phyloP scores from a whole-genome alignment of 345 rosid genomes.

The Toxicodendron radicans region DNA sequence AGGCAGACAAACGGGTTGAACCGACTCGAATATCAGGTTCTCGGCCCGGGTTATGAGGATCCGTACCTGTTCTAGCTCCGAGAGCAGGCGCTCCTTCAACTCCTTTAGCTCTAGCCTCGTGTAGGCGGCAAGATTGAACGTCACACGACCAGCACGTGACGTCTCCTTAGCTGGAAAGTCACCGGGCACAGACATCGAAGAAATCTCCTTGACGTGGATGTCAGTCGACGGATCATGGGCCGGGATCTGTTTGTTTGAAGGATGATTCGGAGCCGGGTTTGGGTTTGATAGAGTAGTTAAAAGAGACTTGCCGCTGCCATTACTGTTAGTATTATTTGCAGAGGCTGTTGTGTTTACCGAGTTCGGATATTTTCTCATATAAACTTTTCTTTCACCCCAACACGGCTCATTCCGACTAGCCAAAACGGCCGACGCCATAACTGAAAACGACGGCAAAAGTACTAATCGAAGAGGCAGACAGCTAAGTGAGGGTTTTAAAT shows the following conservation, averaged over 20 bases:
- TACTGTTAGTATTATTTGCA: not conserved
- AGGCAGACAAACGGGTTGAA: conserved; percentile 19
- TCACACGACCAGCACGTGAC: conserved; percentile 22
- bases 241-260: conserved; percentile 10
- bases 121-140: conserved; percentile 25
- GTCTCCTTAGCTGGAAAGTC: conserved; percentile 23
- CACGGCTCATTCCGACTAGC: conserved; percentile 39
- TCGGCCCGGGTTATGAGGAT: conserved; percentile 31
- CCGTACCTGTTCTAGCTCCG: conserved; percentile 45
- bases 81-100: conserved; percentile 37
- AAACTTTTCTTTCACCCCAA: conserved; percentile 41
- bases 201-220: conserved; percentile 15
- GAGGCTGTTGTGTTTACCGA: conserved; percentile 12
- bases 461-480: no score
- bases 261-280: not conserved
- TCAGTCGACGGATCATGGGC: conserved; percentile 19
- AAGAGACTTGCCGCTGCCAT: not conserved
- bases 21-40: conserved; percentile 6
- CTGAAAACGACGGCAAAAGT: not conserved
- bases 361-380: conserved; percentile 35
- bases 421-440: conserved; percentile 42
- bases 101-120: conserved; percentile 35
- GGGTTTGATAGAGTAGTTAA: conserved; percentile 15
- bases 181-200: not conserved
- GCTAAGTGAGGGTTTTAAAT: conserved; percentile 14